phyloP scores from a whole-genome alignment of 2,329 filamentous ascomycete species.

The Dryadomyces quercivorus region DNA sequence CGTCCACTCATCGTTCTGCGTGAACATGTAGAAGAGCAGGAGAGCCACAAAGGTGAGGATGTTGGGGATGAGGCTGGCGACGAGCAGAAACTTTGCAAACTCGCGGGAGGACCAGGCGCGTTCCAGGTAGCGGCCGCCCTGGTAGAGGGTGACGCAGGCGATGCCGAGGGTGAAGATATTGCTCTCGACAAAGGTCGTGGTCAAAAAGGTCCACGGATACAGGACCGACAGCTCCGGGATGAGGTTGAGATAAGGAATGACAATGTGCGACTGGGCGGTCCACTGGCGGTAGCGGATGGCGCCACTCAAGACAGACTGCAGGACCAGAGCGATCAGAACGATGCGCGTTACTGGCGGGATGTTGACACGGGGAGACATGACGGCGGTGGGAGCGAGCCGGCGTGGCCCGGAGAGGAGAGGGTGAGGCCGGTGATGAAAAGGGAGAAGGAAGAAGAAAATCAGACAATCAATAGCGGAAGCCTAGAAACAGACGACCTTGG shows the following conservation, averaged over 20 bases:
- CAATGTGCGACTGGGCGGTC: slow-evolving; percentile 48
- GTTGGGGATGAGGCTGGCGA: slow-evolving; percentile 73
- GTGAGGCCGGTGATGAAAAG: not conserved
- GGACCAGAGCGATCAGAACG: slow-evolving; percentile 60
- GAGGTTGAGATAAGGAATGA: slow-evolving; percentile 78
- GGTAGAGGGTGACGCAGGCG: slow-evolving; percentile 68
- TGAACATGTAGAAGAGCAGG: slow-evolving; percentile 54
- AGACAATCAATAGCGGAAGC: not conserved
- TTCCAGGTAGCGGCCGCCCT: slow-evolving; percentile 91
- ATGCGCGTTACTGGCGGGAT: slow-evolving; percentile 83
- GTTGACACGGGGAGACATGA: slow-evolving; percentile 75
- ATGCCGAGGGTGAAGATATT: slow-evolving; percentile 79
- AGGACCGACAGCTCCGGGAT: slow-evolving; percentile 72
- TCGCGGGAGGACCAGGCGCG: slow-evolving; percentile 88
- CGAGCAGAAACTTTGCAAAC: slow-evolving; percentile 77
- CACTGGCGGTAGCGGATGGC: slow-evolving; percentile 63
- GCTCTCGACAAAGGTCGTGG: slow-evolving; percentile 79
- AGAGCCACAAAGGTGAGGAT: slow-evolving; percentile 60
- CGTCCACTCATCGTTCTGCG: slow-evolving; percentile 55
- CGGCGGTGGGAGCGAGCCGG: slow-evolving; percentile 14
- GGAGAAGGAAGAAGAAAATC: not conserved
- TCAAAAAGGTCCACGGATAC: slow-evolving; percentile 88
- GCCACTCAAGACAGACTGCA: slow-evolving; percentile 73
- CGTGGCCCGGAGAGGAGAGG: not conserved
- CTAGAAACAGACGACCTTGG: no score